A percentile compares a stretch with the other conserved stretches of the same genome.
phyloP scores from a whole-genome alignment of 306 rosid species.

The Adenanthera pavonina region DNA sequence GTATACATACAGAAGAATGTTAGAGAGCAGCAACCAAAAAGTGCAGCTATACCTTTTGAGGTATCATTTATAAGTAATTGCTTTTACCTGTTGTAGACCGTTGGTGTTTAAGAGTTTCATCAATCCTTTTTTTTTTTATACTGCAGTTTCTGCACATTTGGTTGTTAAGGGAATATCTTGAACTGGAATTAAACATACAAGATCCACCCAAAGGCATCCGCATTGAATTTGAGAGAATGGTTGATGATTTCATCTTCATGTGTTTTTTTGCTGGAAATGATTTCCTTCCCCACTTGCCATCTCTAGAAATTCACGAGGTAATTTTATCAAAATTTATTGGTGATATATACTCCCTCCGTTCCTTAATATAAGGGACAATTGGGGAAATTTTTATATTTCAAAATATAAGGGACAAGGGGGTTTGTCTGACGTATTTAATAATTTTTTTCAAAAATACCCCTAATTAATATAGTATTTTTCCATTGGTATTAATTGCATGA shows the following conservation, averaged over 20 bases:
- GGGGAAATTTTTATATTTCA: too few species aligned
- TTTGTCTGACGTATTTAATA: too few species aligned
- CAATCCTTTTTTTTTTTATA: background rate
- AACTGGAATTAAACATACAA: slow-evolving; percentile 52
- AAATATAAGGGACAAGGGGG: too few species aligned
- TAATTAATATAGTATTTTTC: too few species aligned
- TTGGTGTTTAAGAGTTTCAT: background rate
- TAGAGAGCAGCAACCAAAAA: slow-evolving; percentile 4
- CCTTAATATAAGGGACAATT: too few species aligned
- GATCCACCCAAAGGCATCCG: background rate
- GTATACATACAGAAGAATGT: slow-evolving; percentile 31
- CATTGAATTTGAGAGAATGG: slow-evolving; percentile 52
- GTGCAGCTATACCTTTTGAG: slow-evolving; percentile 42
- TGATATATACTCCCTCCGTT: background rate
- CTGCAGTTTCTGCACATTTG: slow-evolving; percentile 64
- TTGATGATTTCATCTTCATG: slow-evolving; percentile 68
- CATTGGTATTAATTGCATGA: too few species aligned
- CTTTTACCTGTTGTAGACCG: background rate
- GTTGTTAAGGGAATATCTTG: slow-evolving; percentile 71
- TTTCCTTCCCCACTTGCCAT: slow-evolving; percentile 68
- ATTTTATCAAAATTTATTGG: background rate
- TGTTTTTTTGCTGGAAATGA: slow-evolving; percentile 69
- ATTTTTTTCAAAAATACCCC: too few species aligned
- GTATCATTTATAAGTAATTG: slow-evolving; percentile 32
- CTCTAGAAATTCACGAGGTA: slow-evolving; percentile 60